Conservation (phyloP, 352 stramenopile species). For the Phytophthora chlamydospora region DNA sequence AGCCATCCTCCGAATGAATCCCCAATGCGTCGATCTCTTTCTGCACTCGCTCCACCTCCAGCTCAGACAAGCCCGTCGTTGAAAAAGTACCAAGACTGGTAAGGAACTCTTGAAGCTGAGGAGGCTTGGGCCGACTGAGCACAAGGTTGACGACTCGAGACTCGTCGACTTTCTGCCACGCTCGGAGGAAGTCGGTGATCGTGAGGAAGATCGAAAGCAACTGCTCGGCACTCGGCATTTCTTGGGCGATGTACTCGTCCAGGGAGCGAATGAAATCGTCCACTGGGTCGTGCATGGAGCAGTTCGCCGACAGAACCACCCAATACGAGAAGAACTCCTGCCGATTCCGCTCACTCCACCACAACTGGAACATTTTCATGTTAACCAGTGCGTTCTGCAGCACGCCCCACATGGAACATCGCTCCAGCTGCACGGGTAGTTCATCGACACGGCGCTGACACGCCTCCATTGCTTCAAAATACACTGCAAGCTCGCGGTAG, state of each 20-base stretch:
- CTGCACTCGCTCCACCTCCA: conserved; percentile 59
- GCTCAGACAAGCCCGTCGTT: conserved; percentile 52
- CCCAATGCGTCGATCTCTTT: conserved; percentile 70
- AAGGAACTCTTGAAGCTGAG: conserved; percentile 82
- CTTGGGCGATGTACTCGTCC: conserved; percentile 74
- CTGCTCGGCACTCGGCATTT: conserved; percentile 66
- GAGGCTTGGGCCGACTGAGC: conserved; percentile 55
- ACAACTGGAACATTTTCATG: conserved; percentile 89
- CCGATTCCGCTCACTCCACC: conserved; percentile 81
- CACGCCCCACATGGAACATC: conserved; percentile 67
- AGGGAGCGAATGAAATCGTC: conserved; percentile 83
- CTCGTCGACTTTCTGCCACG: conserved; percentile 66
- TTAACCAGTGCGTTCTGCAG: conserved; percentile 78
- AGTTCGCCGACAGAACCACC: conserved; percentile 69
- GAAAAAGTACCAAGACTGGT: conserved; percentile 64
- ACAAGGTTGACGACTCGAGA: conserved; percentile 30
- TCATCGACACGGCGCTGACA: conserved; percentile 82
- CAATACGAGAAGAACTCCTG: conserved; percentile 86
- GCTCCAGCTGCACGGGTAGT: conserved; percentile 80
- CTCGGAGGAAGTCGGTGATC: conserved; percentile 79
- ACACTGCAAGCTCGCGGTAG: conserved; percentile 74
- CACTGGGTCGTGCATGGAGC: conserved; percentile 72
- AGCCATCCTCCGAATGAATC: conserved; percentile 69
- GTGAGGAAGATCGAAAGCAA: conserved; percentile 74
- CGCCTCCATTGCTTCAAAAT: conserved; percentile 74